These are phyloP conservation scores for Tritrichomonas foetus DNA, from an alignment of 208 protist genomes.

Conservation along the genomic window DNA sequence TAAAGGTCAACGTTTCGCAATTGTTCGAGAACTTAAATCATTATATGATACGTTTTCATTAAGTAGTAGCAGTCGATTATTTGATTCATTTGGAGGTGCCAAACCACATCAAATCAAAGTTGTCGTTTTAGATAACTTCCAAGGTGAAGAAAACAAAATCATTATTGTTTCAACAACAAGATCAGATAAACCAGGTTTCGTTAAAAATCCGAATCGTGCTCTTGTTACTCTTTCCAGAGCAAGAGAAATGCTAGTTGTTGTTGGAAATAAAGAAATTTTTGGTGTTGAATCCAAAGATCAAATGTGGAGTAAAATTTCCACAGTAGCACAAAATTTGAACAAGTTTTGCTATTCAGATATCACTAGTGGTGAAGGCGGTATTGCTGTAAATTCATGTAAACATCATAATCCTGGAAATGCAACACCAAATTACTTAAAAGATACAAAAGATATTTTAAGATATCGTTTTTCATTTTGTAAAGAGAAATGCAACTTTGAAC, in stretches of 20 bases:
- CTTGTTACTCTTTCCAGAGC: conserved; percentile 19
- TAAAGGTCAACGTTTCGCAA: background rate
- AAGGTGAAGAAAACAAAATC: conserved; percentile 38
- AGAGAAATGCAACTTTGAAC: background rate
- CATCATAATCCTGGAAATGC: background rate
- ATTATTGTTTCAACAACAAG: background rate
- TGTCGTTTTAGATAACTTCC: background rate
- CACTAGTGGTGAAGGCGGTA: no score
- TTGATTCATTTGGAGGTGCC: background rate
- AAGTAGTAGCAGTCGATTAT: background rate
- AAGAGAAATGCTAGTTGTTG: background rate
- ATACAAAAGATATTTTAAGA: background rate
- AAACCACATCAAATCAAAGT: background rate
- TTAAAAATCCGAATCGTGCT: background rate
- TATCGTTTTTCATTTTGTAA: background rate
- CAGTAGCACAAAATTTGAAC: background rate
- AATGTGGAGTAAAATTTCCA: background rate
- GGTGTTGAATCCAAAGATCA: background rate
- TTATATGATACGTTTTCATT: background rate
- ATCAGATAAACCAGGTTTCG: background rate
- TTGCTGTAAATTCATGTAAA: no score
- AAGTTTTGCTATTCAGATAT: background rate
- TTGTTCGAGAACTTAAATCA: background rate
- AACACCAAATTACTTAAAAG: background rate
- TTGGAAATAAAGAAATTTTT: background rate